Base-by-base conservation (phyloP, 2,329 filamentous ascomycete genomes). In the Penicillium verrucosum region DNA sequence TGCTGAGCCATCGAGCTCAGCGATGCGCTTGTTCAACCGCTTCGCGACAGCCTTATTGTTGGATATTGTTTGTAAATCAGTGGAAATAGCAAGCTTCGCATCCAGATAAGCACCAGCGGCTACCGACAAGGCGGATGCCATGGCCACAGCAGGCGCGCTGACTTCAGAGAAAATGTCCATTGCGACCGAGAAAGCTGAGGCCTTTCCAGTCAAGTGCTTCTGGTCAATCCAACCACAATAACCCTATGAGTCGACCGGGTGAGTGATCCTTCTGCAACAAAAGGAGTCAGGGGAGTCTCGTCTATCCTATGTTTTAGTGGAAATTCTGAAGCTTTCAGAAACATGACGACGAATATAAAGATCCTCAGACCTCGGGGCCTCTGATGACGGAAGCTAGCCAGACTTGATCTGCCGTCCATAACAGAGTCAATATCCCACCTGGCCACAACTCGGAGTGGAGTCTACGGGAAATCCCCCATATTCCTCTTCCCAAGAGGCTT, bases 91-190 rank as follows among this genome's bases (percentile, higher is more conserved):
- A 34, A 77, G 68, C 56, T 74, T 78, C 6, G 76, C 77, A 65
- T 79, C 77, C 12, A 79, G 57, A 59, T 79, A 79, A 18, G 73
- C 73, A 5, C 69, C 72, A 1, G 70, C 68, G 5, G 73, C 71
- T 1, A 71, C 62, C 0, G 73, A 63, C 21, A 75, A 56, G 25
- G 73, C 73, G 4, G 74, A 74, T 23, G 68, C 69, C 50, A 72
- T 59, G 5, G 69, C 70, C 64, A 73, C 51, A 2, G 70, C 61
- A 27, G 71, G 66, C 47, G 50, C 59, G 36, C 63, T 60, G 18
- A 68, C 58, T 32, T 70, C 68, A 12, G 70, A 66, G 37, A 73
- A 51, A 12, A 68, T 21, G 8, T 70, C 68, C 70, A 73, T 73
- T 18, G 48, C 4, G n/a, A 29, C 14, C 11, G 23, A 25, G 16